These are phyloP conservation scores for Scalesia atractyloides DNA, from an alignment of 129 eudicot genomes.

Conservation along the genomic window DNA sequence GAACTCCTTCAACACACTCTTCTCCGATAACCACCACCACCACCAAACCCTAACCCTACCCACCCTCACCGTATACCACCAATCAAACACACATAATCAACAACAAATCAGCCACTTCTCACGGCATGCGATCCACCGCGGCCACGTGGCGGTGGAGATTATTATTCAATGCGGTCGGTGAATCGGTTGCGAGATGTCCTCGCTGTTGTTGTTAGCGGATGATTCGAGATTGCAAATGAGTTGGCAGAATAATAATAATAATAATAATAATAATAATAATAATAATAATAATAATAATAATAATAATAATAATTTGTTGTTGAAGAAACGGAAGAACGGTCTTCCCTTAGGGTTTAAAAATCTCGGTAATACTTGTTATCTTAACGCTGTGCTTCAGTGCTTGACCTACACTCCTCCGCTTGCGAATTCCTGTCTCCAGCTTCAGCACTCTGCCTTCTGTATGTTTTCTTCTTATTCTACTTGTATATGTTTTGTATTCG, in stretches of 20 bases:
- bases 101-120: not conserved
- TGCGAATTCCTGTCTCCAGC: slow-evolving; percentile 83
- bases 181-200: slow-evolving; percentile 51
- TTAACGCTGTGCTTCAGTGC: slow-evolving; percentile 96
- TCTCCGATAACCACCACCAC: too few relatives aligned
- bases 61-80: too few relatives aligned
- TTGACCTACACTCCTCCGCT: slow-evolving; percentile 97
- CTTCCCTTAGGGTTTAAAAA: slow-evolving; percentile 88
- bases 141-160: slow-evolving; percentile 48
- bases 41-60: too few relatives aligned
- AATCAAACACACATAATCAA: too few relatives aligned
- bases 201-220: slow-evolving; percentile 55
- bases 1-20: too few relatives aligned
- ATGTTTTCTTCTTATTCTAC: slow-evolving; percentile 25
- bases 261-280: too few relatives aligned
- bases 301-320: slow-evolving; percentile 32
- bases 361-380: slow-evolving; percentile 91
- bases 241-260: slow-evolving; percentile 68
- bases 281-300: too few relatives aligned
- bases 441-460: slow-evolving; percentile 70
- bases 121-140: slow-evolving; percentile 65
- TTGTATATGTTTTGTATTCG: not conserved
- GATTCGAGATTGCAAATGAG: slow-evolving; percentile 66
- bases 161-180: slow-evolving; percentile 56
- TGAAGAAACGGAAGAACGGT: slow-evolving; percentile 58